Percentiles rank a stretch among this genome's conserved stretches.
phyloP scores from a whole-genome alignment of 805 yeast species.

The Hanseniaspora clermontiae region DNA sequence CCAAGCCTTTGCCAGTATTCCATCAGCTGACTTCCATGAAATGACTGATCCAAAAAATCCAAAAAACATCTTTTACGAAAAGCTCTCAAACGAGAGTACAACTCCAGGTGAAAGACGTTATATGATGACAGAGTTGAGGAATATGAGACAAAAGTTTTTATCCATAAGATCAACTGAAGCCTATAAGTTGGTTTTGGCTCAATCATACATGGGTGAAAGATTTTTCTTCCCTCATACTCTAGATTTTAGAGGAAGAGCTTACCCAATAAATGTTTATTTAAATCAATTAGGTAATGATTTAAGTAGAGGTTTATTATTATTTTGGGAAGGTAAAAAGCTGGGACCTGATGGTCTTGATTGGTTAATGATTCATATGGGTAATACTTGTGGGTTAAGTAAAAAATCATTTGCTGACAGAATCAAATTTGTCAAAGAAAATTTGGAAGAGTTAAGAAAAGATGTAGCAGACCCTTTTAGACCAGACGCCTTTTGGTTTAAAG shows the following conservation, averaged over 20 bases:
- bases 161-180: conserved; percentile 90
- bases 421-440: conserved; percentile 43
- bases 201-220: conserved; percentile 75
- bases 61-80: conserved; percentile 31
- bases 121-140: conserved; percentile 42
- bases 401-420: conserved; percentile 54
- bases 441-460: conserved; percentile 42
- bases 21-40: conserved; percentile 37
- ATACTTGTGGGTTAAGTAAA: conserved; percentile 64
- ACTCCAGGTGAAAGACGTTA: background rate
- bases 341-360: conserved; percentile 56
- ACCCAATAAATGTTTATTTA: conserved; percentile 68
- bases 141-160: conserved; percentile 53
- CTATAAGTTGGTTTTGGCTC: conserved; percentile 86
- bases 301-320: conserved; percentile 55
- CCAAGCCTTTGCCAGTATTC: conserved; percentile 56
- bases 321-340: conserved; percentile 64
- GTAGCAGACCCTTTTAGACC: conserved; percentile 51
- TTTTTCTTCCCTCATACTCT: conserved; percentile 70
- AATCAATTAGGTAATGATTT: conserved; percentile 72
- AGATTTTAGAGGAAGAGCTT: conserved; percentile 76
- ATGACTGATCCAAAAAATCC: conserved; percentile 47
- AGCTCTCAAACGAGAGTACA: background rate
- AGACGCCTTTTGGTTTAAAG: conserved; percentile 54
- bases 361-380: conserved; percentile 66